Base-by-base conservation (phyloP, 805 yeast species). In the Limtongozyma cylindracea region DNA sequence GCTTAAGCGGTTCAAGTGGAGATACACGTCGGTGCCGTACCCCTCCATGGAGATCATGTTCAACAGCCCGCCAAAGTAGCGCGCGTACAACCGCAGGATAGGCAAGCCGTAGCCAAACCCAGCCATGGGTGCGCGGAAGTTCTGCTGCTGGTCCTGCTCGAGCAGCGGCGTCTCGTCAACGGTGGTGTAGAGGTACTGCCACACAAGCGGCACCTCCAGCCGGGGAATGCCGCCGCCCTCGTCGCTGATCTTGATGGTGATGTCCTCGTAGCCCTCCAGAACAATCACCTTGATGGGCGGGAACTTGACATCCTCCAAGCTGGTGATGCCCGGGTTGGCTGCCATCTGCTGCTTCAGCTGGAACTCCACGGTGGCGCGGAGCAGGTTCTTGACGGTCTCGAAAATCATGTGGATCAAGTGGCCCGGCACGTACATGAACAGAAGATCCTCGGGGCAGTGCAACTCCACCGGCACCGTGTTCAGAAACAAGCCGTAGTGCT, bases 181-280 rank as follows among this genome's bases (percentile, higher is more conserved):
- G 1, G 93, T 74, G 3, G 94, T 80, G 46, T 78, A 78, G 41
- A 80, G 56, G 41, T 78, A 78, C 0, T 92, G 74, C 93, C 92
- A 80, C 20, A 78, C 73, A 29, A 73, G 52, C 3, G 91, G 88
- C 10, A 74, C 61, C 24, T 73, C 82, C 28, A 76, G 58, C 27
- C 92, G 55, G 2, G 92, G 74, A 27, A 80, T 77, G 12, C 93
- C 94, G 15, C 93, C 94, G 17, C 94, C 94, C 46, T 78, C 92
- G 40, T 78, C 94, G 14, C 82, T 68, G 29, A 78, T 68, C 42
- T 80, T 80, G 33, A 78, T 70, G 7, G 93, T 78, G 32, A 80
- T 77, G 35, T 80, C 94, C 39, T 78, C 92, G 20, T 66, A 61
- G 10, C 94, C 94, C 37, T 77, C 76, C 8, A 82, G 76, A 14